Evolutionary conservation across 768 basidiomycete species (phyloP), one percentile per base, ranked within the genome.

Genomic region (Rhodotorula kratochvilovae): DNA sequence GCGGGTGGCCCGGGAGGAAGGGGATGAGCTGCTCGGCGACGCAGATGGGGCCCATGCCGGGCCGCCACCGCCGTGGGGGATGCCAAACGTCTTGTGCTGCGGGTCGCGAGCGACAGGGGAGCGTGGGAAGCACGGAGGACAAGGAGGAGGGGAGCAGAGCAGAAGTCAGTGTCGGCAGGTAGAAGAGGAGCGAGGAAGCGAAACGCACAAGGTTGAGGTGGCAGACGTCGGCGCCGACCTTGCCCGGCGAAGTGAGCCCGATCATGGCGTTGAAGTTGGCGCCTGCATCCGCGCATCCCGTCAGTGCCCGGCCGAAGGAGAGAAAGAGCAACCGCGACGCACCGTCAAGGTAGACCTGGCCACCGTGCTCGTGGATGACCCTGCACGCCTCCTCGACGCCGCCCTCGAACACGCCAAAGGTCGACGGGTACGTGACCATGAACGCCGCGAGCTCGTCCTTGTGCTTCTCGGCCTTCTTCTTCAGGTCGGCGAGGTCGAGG

Each of bases 141-240:
- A 43, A 19, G 6, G 43, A 43, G 7, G 43, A 43, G 5, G 45
- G 5, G 45, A 5, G 19, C 3, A 23, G 17, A 23, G 17, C 17
- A 46, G 19, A 31, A 15, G 19, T 17, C 4, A 17, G 15, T 5
- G 45, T 46, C 15, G 4, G 21, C 45, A 46, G 45, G 45, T 13
- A 17, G 10, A 12, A 46, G 19, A 36, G 1, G 54, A 50, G 42
- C 55, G 29, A 42, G 61, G 42, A 31, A 53, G 50, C 31, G 35
- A 10, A 23, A 48, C 48, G 48, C 48, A 50, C 48, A 19, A 54
- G 66, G 21, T 19, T 29, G 17, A 27, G 13, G 15, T 99, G 96
- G 80, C 93, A 96, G 50, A 99, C 93, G 80, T 99, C 96, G 63
- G 92, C 95, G 58, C 96, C 96, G 77, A 92, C 95, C n/a, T 85